phyloP scores from a whole-genome alignment of 495 filamentous ascomycete genomes.

The Chaetomium fimeti region DNA sequence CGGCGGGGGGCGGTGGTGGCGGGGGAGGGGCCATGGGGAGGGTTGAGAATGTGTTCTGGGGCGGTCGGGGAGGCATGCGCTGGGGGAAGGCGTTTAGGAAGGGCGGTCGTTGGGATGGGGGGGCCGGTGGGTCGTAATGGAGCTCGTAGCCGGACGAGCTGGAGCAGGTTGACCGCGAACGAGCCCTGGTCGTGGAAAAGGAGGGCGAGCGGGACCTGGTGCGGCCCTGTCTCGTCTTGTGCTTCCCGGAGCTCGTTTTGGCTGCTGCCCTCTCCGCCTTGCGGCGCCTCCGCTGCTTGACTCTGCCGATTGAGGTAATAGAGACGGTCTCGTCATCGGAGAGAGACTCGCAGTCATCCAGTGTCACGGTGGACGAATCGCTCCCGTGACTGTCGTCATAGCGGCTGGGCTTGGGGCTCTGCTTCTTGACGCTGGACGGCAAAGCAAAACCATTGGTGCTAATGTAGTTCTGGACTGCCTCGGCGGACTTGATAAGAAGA shows the following conservation, averaged over 20 bases:
- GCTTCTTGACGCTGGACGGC: slow-evolving; percentile 24
- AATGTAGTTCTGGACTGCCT: slow-evolving; percentile 42
- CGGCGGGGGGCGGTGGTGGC: slow-evolving; percentile 3
- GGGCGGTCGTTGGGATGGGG: neutral
- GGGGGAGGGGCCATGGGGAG: neutral
- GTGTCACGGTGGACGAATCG: slow-evolving; percentile 33
- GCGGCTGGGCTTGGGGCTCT: slow-evolving; percentile 9
- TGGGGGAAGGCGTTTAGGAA: slow-evolving; percentile 5
- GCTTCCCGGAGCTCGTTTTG: neutral
- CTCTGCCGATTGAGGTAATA: slow-evolving; percentile 13
- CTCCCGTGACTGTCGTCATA: slow-evolving; percentile 25
- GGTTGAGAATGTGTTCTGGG: neutral
- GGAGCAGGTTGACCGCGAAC: slow-evolving; percentile 32
- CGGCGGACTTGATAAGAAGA: slow-evolving; percentile 40
- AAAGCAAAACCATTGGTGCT: slow-evolving; percentile 38
- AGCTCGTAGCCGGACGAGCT: slow-evolving; percentile 4
- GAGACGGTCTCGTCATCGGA: slow-evolving; percentile 34
- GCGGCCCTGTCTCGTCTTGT: slow-evolving; percentile 23
- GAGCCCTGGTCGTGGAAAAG: slow-evolving; percentile 15
- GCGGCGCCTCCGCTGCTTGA: slow-evolving; percentile 16
- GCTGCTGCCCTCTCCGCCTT: neutral
- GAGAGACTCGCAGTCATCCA: slow-evolving; percentile 38
- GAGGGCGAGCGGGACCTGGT: slow-evolving; percentile 28
- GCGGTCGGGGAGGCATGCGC: neutral
- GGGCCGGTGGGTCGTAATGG: neutral